Base-by-base conservation (phyloP, 768 basidiomycete species). In the Peribolospora baueri region DNA sequence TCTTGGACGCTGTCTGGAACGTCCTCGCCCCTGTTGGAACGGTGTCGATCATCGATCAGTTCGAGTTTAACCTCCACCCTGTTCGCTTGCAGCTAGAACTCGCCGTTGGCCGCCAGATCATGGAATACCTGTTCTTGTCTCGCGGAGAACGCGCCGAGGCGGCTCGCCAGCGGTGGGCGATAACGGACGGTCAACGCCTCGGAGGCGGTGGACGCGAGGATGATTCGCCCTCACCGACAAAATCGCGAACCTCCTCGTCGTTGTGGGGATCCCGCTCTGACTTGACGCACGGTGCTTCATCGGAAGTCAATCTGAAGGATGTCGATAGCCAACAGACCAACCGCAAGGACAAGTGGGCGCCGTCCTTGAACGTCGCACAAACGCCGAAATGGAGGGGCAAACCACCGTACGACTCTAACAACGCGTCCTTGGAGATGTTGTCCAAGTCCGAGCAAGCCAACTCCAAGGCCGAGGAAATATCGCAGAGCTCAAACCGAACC, bases 21-120 rank as follows among this genome's bases (percentile, higher is more conserved):
- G 75, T 83, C 37, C 70, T 86, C n/a, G 76, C 86, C 1, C 84
- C 87, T 11, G 87, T 95, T 36, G 90, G 87, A 14, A 90, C 90
- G 9, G 93, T 97, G 60, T 76, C 80, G 2, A 84, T 93, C 59
- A 81, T 86, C 65, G 80, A 86, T 65, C 72, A 74, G 39, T 84
- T 93, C 61, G 77, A 82, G 59, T 69, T 91, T 42, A 75, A 77
- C 38, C 70, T 93, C 46, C 86, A 90, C 65, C 90, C 88, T 0
- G 73, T 95, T 61, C 77, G 81, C 40, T 72, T 93, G 5, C 84
- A 86, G 60, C 73, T 95, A 51, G 90, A 97, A 66, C 78, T 83
- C 38, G 75, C 74, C 59, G 74, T 90, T 39, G 87, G 85, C 7
- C 74, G 74, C 14, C 73, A 77, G 54, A 81, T 95, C 55, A 78